These are phyloP conservation scores for Catenaria anguillulae DNA, from an alignment of 371 early-diverging fungal genomes.

Conservation along the genomic window DNA sequence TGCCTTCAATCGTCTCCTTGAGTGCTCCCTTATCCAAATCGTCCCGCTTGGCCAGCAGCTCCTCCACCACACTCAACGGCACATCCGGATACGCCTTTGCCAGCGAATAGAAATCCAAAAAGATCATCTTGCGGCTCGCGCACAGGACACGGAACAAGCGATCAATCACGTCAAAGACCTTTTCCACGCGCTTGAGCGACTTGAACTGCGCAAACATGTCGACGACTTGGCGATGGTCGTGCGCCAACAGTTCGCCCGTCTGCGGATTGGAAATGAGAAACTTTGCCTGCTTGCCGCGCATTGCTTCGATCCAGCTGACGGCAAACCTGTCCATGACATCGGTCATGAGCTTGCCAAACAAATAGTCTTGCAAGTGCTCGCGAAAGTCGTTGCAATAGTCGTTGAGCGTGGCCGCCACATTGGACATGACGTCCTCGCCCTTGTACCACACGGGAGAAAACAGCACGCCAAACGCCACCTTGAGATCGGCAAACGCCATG, in stretches of 20 bases:
- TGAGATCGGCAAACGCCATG: constrained; percentile 65
- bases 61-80: constrained; percentile 60
- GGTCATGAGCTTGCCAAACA: constrained; percentile 65
- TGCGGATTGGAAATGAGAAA: constrained; percentile 20
- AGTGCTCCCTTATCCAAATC: constrained; percentile 56
- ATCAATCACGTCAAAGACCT: constrained; percentile 54
- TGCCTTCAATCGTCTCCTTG: constrained; percentile 62
- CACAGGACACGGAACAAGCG: constrained; percentile 52
- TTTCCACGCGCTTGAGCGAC: constrained; percentile 15
- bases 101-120: constrained; percentile 57
- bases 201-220: constrained; percentile 53
- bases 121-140: constrained; percentile 45
- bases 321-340: constrained; percentile 72
- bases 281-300: constrained; percentile 39
- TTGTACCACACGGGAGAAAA: constrained; percentile 82
- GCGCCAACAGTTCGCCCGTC: constrained; percentile 33
- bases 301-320: constrained; percentile 63
- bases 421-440: constrained; percentile 55
- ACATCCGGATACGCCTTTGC: constrained; percentile 67
- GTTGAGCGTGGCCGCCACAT: constrained; percentile 70
- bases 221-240: constrained; percentile 42
- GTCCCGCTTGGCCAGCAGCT: constrained; percentile 53
- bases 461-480: constrained; percentile 49
- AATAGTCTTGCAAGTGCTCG: constrained; percentile 60
- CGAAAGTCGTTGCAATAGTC: constrained; percentile 79